Conservation (phyloP, 768 basidiomycete genomes). For the Lactarius indigo region DNA sequence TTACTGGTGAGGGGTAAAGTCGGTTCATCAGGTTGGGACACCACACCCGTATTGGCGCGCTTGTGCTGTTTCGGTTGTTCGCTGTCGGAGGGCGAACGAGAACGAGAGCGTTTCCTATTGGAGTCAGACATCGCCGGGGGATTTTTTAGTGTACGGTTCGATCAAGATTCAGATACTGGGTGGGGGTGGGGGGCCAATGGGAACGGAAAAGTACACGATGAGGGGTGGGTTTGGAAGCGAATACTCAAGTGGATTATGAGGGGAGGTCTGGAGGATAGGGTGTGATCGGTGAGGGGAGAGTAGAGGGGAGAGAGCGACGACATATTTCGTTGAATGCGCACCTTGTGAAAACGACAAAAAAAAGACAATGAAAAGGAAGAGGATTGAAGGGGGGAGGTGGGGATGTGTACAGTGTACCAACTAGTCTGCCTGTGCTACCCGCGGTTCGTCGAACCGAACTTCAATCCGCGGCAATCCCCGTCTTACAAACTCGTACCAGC, state of each 20-base stretch:
- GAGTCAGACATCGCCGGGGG: conserved; percentile 71
- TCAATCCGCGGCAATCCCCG: conserved; percentile 13
- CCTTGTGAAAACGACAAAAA: conserved; percentile 17
- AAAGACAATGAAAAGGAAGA: conserved; percentile 9
- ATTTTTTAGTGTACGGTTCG: conserved; percentile 23
- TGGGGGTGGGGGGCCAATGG: conserved; percentile 29
- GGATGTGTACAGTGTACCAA: neutral
- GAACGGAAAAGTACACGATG: conserved; percentile 32
- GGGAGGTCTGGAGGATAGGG: conserved; percentile 26
- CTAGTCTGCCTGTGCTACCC: neutral
- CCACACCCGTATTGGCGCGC: conserved; percentile 77
- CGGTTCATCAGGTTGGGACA: conserved; percentile 42
- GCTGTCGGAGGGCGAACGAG: conserved; percentile 79
- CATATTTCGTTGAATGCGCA: conserved; percentile 20
- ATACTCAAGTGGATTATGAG: conserved; percentile 23
- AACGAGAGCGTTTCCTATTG: conserved; percentile 82
- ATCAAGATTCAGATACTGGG: conserved; percentile 41
- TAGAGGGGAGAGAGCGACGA: conserved; percentile 30
- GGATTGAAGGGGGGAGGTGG: neutral
- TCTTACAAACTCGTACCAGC: conserved; percentile 9
- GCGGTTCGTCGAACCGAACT: conserved; percentile 11
- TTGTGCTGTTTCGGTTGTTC: conserved; percentile 79
- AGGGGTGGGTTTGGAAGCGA: conserved; percentile 25
- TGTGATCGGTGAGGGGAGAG: conserved; percentile 31
- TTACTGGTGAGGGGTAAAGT: conserved; percentile 40